Percentiles rank a stretch among this genome's conserved stretches.
phyloP scores from a whole-genome alignment of 331 rosid species.

The Rhamnella rubrinervis region DNA sequence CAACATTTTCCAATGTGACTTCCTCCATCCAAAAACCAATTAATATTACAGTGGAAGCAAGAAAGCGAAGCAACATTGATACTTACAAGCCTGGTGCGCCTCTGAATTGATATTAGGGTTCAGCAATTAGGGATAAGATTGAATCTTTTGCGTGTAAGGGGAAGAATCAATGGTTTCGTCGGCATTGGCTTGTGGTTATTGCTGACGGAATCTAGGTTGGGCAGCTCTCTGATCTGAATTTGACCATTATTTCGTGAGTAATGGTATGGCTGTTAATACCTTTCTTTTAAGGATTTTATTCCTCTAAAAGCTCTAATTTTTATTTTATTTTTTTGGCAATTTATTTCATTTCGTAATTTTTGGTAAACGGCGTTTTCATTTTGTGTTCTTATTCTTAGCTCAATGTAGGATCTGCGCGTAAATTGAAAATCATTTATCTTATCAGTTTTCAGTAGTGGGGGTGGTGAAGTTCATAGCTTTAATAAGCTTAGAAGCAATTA shows the following conservation, averaged over 20 bases:
- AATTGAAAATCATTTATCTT: slow-evolving; percentile 1
- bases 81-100: slow-evolving; percentile 3
- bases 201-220: slow-evolving; percentile 45
- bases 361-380: no score
- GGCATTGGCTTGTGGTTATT: slow-evolving; percentile 36
- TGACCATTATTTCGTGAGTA: slow-evolving; percentile 25
- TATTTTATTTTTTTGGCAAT: not conserved
- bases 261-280: slow-evolving; percentile 53
- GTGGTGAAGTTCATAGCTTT: slow-evolving; percentile 1
- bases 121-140: slow-evolving; percentile 18
- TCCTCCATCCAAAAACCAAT: not conserved
- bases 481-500: not conserved
- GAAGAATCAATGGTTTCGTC: slow-evolving; percentile 25
- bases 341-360: not conserved
- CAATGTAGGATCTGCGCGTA: slow-evolving; percentile 3
- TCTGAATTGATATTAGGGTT: not conserved
- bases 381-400: not conserved
- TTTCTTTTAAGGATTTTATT: slow-evolving; percentile 14
- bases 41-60: slow-evolving; percentile 6
- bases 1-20: slow-evolving; percentile 31
- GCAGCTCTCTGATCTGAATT: slow-evolving; percentile 40
- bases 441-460: slow-evolving; percentile 4
- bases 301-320: slow-evolving; percentile 3
- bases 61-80: slow-evolving; percentile 19
- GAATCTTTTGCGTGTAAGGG: slow-evolving; percentile 27